Evolutionary conservation across 805 yeast genomes (phyloP).

Genomic region (Komagataella pastoris): DNA sequence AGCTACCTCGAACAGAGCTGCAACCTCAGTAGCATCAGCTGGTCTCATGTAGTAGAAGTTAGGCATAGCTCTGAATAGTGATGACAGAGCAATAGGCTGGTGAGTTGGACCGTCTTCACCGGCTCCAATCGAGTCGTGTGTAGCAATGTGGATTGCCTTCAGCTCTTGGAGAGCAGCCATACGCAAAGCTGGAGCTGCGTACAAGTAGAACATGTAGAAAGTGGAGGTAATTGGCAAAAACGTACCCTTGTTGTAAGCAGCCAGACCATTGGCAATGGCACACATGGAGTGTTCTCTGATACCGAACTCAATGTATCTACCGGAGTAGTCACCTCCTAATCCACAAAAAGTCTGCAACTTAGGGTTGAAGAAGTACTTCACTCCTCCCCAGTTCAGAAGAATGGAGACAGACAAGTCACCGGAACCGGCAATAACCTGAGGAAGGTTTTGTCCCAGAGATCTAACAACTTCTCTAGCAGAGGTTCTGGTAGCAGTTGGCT

Average conservation of each 20-base stretch:
- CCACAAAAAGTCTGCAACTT: constrained; percentile 11
- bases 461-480: constrained; percentile 16
- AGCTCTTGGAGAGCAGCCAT: constrained; percentile 32
- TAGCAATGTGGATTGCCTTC: constrained; percentile 36
- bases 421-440: constrained; percentile 19
- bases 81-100: constrained; percentile 38
- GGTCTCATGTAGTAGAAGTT: constrained; percentile 37
- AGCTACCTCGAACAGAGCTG: constrained; percentile 28
- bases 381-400: constrained; percentile 16
- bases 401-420: constrained; percentile 22
- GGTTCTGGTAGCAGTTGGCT: constrained; percentile 14
- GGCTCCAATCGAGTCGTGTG: constrained; percentile 43
- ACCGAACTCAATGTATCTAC: constrained; percentile 19
- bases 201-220: constrained; percentile 23
- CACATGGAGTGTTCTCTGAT: constrained; percentile 22
- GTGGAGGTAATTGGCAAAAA: constrained; percentile 20
- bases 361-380: constrained; percentile 19
- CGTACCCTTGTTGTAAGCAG: constrained; percentile 19
- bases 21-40: constrained; percentile 37
- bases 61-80: constrained; percentile 38
- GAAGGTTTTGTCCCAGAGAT: constrained; percentile 13
- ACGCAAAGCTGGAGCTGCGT: constrained; percentile 40
- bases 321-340: constrained; percentile 15
- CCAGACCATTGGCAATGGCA: constrained; percentile 18
- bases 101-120: constrained; percentile 50